phyloP scores from a whole-genome alignment of 805 yeast genomes.

The Candida coquimbonensis region DNA sequence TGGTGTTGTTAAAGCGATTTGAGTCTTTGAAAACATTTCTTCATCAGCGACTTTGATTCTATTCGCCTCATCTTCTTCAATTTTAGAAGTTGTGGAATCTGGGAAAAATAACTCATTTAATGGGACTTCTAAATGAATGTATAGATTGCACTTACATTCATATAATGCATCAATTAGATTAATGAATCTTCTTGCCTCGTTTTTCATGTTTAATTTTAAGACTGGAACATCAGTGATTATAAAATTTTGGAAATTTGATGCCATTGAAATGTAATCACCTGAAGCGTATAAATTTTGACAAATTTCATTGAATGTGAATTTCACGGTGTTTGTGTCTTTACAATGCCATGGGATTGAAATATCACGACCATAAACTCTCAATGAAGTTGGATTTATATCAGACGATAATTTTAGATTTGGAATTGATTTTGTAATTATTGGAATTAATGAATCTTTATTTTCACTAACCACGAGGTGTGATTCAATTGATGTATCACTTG shows the following conservation, averaged over 20 bases:
- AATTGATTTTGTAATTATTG: background rate
- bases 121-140: slow-evolving; percentile 40
- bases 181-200: slow-evolving; percentile 64
- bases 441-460: background rate
- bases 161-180: slow-evolving; percentile 63
- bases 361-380: slow-evolving; percentile 51
- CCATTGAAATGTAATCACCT: slow-evolving; percentile 63
- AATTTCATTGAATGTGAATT: slow-evolving; percentile 44
- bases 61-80: slow-evolving; percentile 26
- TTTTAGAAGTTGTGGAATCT: slow-evolving; percentile 23
- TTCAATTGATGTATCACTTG: slow-evolving; percentile 8
- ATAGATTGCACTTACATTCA: slow-evolving; percentile 58
- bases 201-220: slow-evolving; percentile 47
- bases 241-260: slow-evolving; percentile 51
- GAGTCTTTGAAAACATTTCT: slow-evolving; percentile 63
- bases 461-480: slow-evolving; percentile 36
- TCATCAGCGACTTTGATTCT: slow-evolving; percentile 48
- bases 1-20: slow-evolving; percentile 52
- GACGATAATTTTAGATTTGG: background rate
- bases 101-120: slow-evolving; percentile 60
- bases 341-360: slow-evolving; percentile 38
- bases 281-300: slow-evolving; percentile 55
- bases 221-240: slow-evolving; percentile 57
- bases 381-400: slow-evolving; percentile 15
- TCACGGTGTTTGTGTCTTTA: slow-evolving; percentile 28